Evolutionary conservation across 2,329 filamentous ascomycete genomes (phyloP).

Genomic region (Trichoderma koningii): DNA sequence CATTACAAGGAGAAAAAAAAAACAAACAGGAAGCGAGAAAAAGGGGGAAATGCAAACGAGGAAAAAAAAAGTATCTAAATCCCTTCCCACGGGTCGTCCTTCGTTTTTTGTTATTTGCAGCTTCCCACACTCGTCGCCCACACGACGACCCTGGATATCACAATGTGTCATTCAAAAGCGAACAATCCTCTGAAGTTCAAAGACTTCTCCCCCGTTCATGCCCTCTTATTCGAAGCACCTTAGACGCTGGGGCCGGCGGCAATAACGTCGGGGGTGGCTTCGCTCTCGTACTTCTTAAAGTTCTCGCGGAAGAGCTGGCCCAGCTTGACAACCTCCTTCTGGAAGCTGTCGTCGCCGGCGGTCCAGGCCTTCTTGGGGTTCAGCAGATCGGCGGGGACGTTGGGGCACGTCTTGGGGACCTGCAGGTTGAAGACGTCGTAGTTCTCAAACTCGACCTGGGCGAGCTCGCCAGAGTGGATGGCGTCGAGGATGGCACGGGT

Average conservation of each 20-base stretch:
- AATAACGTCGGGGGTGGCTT: conserved; percentile 79
- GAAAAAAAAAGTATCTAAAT: conserved; percentile 5
- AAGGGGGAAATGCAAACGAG: background rate
- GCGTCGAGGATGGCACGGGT: conserved; percentile 97
- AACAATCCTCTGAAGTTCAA: background rate
- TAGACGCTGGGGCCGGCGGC: conserved; percentile 59
- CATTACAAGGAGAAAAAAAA: background rate
- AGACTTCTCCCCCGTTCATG: background rate
- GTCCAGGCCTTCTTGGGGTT: conserved; percentile 96
- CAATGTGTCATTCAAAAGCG: background rate
- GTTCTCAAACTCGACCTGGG: conserved; percentile 87
- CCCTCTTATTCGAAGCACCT: background rate
- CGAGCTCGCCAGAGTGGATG: conserved; percentile 95
- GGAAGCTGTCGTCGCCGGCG: conserved; percentile 77
- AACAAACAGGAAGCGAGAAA: background rate
- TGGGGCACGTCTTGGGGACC: conserved; percentile 88
- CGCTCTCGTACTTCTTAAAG: conserved; percentile 91
- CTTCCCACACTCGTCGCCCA: background rate
- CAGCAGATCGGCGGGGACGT: conserved; percentile 86
- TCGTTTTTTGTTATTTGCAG: background rate
- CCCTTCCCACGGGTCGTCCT: conserved; percentile 12
- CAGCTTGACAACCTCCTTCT: conserved; percentile 85
- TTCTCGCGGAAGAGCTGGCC: conserved; percentile 90
- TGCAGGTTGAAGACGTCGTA: conserved; percentile 97
- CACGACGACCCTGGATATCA: conserved; percentile 20